A percentile compares a stretch with the other conserved stretches of the same genome.
These are phyloP conservation scores for Phytophthora citrophthora DNA, from an alignment of 352 stramenopile genomes.

Conservation along the genomic window DNA sequence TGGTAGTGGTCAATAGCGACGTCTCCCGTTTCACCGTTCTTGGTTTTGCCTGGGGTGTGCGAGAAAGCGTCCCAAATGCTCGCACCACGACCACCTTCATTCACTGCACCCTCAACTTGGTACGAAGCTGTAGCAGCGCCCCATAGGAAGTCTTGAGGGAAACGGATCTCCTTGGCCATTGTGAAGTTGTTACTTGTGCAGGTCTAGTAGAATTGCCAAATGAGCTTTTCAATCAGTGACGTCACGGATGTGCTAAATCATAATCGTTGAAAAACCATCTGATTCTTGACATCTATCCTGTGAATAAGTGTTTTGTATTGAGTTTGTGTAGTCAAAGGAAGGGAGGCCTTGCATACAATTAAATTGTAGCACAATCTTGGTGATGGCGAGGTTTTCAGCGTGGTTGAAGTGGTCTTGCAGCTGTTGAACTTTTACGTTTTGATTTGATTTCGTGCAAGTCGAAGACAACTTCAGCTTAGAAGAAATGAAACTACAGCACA, in stretches of 20 bases:
- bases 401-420: background rate
- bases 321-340: background rate
- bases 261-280: background rate
- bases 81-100: constrained; percentile 79
- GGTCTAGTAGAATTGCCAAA: constrained; percentile 16
- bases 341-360: background rate
- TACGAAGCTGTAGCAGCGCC: constrained; percentile 89
- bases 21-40: constrained; percentile 82
- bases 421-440: background rate
- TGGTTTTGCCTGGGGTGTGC: constrained; percentile 61
- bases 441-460: background rate
- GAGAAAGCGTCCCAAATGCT: constrained; percentile 93
- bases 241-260: background rate
- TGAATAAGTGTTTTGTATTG: background rate
- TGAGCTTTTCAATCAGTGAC: constrained; percentile 17
- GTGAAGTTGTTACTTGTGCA: constrained; percentile 3
- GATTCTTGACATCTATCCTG: background rate
- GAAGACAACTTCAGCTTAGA: background rate
- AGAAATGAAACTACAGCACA: background rate
- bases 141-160: constrained; percentile 79
- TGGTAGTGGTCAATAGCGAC: constrained; percentile 93
- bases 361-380: background rate
- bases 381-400: background rate
- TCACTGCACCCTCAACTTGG: constrained; percentile 91
- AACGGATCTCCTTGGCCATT: constrained; percentile 46